phyloP scores from a whole-genome alignment of 2,329 filamentous ascomycete genomes.

The Cadophora malorum region DNA sequence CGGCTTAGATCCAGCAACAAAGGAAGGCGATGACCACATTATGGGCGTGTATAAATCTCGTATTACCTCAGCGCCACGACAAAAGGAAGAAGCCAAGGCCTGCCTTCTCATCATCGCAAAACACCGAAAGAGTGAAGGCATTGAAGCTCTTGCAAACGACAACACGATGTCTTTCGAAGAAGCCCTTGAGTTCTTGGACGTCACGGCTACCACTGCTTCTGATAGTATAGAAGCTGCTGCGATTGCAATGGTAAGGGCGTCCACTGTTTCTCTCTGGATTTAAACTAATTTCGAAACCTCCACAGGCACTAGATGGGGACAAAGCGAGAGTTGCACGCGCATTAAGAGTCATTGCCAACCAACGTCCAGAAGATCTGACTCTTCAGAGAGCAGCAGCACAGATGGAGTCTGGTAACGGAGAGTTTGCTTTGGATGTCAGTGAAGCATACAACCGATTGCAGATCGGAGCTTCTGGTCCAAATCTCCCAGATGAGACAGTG shows the following conservation, averaged over 20 bases:
- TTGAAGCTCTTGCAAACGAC: conserved; percentile 63
- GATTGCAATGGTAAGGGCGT: conserved; percentile 40
- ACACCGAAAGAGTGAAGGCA: conserved; percentile 60
- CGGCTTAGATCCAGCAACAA: conserved; percentile 55
- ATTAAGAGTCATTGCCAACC: conserved; percentile 42
- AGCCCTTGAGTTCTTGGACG: conserved; percentile 66
- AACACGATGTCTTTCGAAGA: conserved; percentile 65
- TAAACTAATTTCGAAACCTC: conserved; percentile 17
- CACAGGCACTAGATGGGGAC: conserved; percentile 42
- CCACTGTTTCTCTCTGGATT: neutral
- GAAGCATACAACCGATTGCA: conserved; percentile 46
- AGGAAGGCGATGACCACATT: conserved; percentile 62
- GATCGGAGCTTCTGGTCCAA: conserved; percentile 32
- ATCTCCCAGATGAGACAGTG: conserved; percentile 43
- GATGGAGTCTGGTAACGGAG: conserved; percentile 40
- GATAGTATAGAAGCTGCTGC: conserved; percentile 45
- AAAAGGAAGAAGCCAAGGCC: conserved; percentile 61
- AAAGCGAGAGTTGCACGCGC: conserved; percentile 42
- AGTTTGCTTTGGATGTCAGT: conserved; percentile 36
- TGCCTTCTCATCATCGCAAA: conserved; percentile 66
- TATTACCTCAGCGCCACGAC: conserved; percentile 58
- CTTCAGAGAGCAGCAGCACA: conserved; percentile 40
- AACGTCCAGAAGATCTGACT: conserved; percentile 37
- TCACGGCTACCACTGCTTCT: conserved; percentile 40
- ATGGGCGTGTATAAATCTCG: conserved; percentile 66